Base-by-base conservation (phyloP, 805 yeast genomes). In the Teunomyces panamensis region DNA sequence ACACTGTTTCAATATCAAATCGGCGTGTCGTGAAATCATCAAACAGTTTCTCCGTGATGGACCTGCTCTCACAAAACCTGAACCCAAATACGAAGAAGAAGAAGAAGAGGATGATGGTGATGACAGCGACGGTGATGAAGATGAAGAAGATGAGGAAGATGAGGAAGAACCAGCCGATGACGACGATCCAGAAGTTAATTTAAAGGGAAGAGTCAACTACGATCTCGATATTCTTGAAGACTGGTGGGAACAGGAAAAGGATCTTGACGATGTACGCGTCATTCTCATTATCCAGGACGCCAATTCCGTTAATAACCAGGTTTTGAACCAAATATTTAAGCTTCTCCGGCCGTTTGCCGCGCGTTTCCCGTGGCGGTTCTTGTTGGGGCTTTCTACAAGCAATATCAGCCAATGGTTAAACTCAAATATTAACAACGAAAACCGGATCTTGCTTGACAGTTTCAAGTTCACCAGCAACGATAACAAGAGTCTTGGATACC, bases 401-500 rank as follows among this genome's bases (percentile, higher is more conserved):
- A 68, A 68, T 46, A 64, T 68, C n/a, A 58, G 65, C 30, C 56
- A 56, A 30, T 73, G 77, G 77, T 60, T 72, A 41, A 64, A 65
- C 49, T 39, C 52, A 43, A 68, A 63, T 50, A 54, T 73, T 44
- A 62, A 63, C 32, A 62, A 63, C 52, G 66, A 65, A 17, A 55
- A 63, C 28, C 48, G 73, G 8, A 53, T 64, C 3, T 39, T 58
- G 10, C 55, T 68, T 5, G 47, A 57, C n/a, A 64, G 69, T 9
- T 59, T 57, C 44, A 69, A 68, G 49, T 65, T 73, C 39, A 62
- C 56, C 45, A 56, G 65, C 29, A 63, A 64, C 43, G 68, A 63
- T 42, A 68, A 66, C 47, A 64, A 63, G 44, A 56, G 59, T 11
- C 56, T 70, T 24, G 74, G 73, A 9, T 62, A 57, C 43, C 57